These are phyloP conservation scores for Copromyces sp. DNA, from an alignment of 495 filamentous ascomycete species.

Conservation along the genomic window DNA sequence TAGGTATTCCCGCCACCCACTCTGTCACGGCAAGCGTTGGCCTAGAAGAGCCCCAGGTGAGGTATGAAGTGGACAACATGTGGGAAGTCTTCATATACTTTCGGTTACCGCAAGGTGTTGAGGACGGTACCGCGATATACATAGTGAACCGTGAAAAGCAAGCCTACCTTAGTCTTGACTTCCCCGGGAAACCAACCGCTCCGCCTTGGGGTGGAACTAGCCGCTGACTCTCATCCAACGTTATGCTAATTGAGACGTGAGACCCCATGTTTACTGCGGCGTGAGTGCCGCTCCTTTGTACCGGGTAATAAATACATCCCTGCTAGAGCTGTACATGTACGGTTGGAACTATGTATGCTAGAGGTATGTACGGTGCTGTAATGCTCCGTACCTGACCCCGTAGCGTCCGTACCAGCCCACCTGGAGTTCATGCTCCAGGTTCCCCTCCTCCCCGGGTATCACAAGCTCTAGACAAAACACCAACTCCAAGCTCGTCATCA, in stretches of 20 bases:
- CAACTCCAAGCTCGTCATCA: not conserved
- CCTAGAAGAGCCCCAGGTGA: not conserved
- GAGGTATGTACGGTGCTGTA: not conserved
- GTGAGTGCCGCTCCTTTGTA: not conserved
- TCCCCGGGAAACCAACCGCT: not conserved
- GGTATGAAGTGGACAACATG: not conserved
- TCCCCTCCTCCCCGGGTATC: not conserved
- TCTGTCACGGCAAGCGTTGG: not conserved
- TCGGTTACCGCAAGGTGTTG: not conserved
- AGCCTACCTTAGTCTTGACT: not conserved
- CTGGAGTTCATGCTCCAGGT: not conserved
- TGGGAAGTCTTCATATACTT: not conserved
- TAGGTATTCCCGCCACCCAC: not conserved
- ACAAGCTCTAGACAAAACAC: not conserved
- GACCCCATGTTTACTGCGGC: not conserved
- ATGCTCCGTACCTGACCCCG: not conserved
- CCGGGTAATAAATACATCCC: not conserved
- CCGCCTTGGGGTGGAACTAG: not conserved
- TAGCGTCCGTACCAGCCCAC: not conserved
- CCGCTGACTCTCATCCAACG: not conserved
- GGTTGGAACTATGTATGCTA: not conserved
- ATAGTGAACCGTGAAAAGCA: not conserved
- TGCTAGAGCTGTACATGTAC: not conserved
- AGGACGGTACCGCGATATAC: not conserved
- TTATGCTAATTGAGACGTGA: not conserved